A percentile compares a stretch with the other conserved stretches of the same genome.
Evolutionary conservation across 345 rosid species (phyloP).

Genomic region (Citrus mangshanensis): DNA sequence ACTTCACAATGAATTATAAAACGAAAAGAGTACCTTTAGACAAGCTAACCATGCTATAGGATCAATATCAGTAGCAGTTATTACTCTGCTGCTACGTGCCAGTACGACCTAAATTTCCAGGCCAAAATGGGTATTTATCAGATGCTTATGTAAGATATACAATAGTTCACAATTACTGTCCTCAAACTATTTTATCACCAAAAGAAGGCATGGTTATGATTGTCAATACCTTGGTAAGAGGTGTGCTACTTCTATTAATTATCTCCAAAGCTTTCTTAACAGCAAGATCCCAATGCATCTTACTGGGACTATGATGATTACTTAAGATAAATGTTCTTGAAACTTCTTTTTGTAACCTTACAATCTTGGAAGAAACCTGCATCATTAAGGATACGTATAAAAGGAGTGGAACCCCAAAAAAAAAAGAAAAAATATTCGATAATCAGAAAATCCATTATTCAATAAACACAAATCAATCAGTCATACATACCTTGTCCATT

Average conservation of each 20-base stretch:
- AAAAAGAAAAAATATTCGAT: background rate
- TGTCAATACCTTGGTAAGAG: conserved; percentile 54
- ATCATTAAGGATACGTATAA: background rate
- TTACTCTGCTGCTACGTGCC: conserved; percentile 75
- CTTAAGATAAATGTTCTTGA: conserved; percentile 50
- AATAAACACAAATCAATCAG: background rate
- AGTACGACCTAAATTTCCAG: conserved; percentile 67
- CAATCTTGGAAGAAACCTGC: conserved; percentile 57
- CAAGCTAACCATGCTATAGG: conserved; percentile 80
- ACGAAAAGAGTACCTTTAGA: conserved; percentile 51
- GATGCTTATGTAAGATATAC: background rate
- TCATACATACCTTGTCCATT: conserved; percentile 44
- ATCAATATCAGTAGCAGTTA: conserved; percentile 62
- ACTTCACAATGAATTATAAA: background rate
- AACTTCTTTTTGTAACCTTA: conserved; percentile 39
- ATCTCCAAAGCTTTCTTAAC: conserved; percentile 64
- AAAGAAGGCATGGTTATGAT: background rate
- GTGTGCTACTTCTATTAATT: conserved; percentile 46
- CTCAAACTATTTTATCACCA: background rate
- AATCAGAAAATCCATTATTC: background rate
- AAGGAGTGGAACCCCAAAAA: background rate
- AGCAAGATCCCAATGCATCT: conserved; percentile 57
- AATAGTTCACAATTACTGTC: background rate
- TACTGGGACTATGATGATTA: conserved; percentile 55
- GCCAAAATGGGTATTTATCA: background rate